A percentile compares a stretch with the other conserved stretches of the same genome.
Conservation (phyloP, 179 eudicot species). For the Corrigiola litoralis region DNA sequence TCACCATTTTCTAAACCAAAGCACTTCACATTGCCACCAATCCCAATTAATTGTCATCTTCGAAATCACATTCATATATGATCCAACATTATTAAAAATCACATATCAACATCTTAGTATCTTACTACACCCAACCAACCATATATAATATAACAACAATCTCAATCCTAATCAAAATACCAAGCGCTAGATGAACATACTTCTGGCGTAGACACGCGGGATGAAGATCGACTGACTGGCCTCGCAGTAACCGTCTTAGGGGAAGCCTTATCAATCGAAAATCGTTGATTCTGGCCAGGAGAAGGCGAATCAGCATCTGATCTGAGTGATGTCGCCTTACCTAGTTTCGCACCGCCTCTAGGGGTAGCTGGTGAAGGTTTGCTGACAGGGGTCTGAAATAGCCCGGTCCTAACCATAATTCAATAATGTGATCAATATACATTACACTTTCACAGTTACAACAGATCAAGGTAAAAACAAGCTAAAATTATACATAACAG, state of each 20-base stretch:
- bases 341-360: constrained; percentile 41
- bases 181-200: constrained; percentile 39
- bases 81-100: not conserved
- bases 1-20: not conserved
- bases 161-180: not conserved
- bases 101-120: not conserved
- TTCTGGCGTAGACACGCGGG: constrained; percentile 59
- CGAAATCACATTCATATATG: too few species aligned
- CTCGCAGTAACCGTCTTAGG: constrained; percentile 53
- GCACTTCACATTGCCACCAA: not conserved
- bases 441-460: constrained; percentile 2
- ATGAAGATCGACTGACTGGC: constrained; percentile 49
- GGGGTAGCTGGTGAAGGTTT: constrained; percentile 69
- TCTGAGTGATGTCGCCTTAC: constrained; percentile 47
- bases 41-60: not conserved
- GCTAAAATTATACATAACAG: constrained; percentile 4
- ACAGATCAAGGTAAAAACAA: constrained; percentile 15
- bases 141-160: not conserved
- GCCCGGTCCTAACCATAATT: constrained; percentile 50
- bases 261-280: constrained; percentile 58
- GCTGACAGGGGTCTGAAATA: constrained; percentile 50
- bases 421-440: constrained; percentile 21
- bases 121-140: constrained; percentile 1
- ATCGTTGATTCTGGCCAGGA: constrained; percentile 48
- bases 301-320: constrained; percentile 68